phyloP scores from a whole-genome alignment of 192 early-diverging fungal species.

The Umbelopsis ramanniana region DNA sequence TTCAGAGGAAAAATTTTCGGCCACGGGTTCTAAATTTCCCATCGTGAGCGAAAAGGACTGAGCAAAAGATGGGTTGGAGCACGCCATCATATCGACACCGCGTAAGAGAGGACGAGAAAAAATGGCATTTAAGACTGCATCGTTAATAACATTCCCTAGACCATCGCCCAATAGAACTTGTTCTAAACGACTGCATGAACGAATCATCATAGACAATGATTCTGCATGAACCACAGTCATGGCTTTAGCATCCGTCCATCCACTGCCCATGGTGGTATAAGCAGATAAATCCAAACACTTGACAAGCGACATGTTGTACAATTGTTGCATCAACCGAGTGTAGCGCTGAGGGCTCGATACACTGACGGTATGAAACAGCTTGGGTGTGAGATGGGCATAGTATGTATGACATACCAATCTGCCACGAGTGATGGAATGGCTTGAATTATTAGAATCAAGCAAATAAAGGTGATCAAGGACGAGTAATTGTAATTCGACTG shows the following conservation, averaged over 20 bases:
- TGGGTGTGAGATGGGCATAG: not conserved
- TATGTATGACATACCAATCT: constrained; percentile 9
- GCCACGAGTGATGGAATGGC: not conserved
- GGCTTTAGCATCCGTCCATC: constrained; percentile 23
- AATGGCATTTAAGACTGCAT: not conserved
- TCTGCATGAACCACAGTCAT: constrained; percentile 12
- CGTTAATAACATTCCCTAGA: constrained; percentile 20
- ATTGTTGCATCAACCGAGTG: constrained; percentile 1
- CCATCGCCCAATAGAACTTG: constrained; percentile 25
- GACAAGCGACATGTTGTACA: constrained; percentile 18
- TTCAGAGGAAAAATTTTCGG: not conserved
- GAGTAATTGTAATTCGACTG: constrained; percentile 13
- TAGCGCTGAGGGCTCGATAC: constrained; percentile 15
- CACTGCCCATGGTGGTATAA: constrained; percentile 23
- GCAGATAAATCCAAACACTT: constrained; percentile 22
- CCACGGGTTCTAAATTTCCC: constrained; percentile 10
- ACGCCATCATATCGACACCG: constrained; percentile 1
- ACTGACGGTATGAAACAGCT: not conserved
- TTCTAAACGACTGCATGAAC: constrained; percentile 20
- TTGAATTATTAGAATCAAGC: constrained; percentile 1
- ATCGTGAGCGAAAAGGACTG: not conserved
- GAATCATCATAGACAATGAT: constrained; percentile 19
- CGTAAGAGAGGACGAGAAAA: not conserved
- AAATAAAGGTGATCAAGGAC: constrained; percentile 14
- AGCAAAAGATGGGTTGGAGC: constrained; percentile 10